Base-by-base conservation (phyloP, 2,329 filamentous ascomycete genomes). In the Didymella pinodella region DNA sequence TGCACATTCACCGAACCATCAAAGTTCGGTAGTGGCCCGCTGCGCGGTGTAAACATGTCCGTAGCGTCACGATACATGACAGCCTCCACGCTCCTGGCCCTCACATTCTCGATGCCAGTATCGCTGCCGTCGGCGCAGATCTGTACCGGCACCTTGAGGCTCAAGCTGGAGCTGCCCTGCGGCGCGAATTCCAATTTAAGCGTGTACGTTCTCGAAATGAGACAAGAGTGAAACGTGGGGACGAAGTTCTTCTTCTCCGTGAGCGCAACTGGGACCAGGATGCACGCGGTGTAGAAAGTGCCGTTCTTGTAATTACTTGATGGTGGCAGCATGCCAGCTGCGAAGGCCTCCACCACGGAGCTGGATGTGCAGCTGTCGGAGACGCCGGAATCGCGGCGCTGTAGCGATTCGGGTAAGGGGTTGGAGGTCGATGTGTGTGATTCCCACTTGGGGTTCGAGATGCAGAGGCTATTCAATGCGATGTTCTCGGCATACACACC, bases 181-280 rank as follows among this genome's bases (percentile, higher is more conserved):
- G 85, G 81, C 3, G 83, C 81, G 22, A 91, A 75, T 14, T 80
- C 79, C 56, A 91, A 75, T 52, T 86, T 84, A 14, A 92, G 81
- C 4, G 79, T 75, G 72, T 92, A 91, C 18, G 82, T 77, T 51
- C 89, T 82, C n/a, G 85, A 86, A 44, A 87, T 78, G 52, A 91
- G 82, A 72, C 89, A 92, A 38, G 84, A 83, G 78, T 90, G 86
- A 77, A 91, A 92, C 2, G 88, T 88, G 1, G 89, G 89, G 20
- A 89, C 77, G 71, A 89, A 89, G 26, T 82, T 78, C 65, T 88
- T 89, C 62, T 79, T 79, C n/a, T 71, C 68, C 0, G 89, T 88
- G 0, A 90, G 80, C 0, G 83, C 82, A 67, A 91, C 78, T 0
- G 89, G 89, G 2, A 90, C 84, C 2, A 89, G 71, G 34, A 91